Evolutionary conservation across 306 rosid genomes (phyloP).

Genomic region (Ammopiptanthus mongolicus): DNA sequence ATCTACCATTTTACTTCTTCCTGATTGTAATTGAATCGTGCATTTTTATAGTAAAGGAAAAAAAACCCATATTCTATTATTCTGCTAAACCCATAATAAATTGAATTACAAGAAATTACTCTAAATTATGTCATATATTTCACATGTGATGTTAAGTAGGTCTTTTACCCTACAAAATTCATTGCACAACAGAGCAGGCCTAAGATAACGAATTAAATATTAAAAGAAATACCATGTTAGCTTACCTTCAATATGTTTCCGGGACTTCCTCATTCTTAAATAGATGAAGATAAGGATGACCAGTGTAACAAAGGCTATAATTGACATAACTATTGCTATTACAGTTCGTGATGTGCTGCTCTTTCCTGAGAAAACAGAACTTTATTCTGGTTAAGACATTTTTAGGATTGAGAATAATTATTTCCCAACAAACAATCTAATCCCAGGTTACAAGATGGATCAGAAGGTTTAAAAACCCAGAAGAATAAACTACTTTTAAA

Average conservation of each 20-base stretch:
- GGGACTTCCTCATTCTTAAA: conserved; percentile 23
- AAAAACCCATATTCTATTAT: not conserved
- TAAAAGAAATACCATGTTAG: not conserved
- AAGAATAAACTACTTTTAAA: not conserved
- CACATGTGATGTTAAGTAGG: not conserved
- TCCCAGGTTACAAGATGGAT: not conserved
- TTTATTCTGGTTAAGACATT: not conserved
- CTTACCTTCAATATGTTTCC: conserved; percentile 10
- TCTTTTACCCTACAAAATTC: not conserved
- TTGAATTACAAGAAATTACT: not conserved
- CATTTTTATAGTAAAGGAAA: not conserved
- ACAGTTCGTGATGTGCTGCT: conserved; percentile 11
- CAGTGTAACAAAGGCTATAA: conserved; percentile 11
- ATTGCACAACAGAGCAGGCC: not conserved
- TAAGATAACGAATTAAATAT: not conserved
- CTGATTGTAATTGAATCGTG: not conserved
- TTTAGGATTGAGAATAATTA: not conserved
- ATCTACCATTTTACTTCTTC: not conserved
- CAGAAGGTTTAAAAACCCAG: not conserved
- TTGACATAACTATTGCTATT: conserved; percentile 21
- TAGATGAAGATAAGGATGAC: conserved; percentile 16
- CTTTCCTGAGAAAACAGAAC: conserved; percentile 30
- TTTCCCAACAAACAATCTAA: not conserved
- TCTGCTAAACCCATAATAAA: not conserved
- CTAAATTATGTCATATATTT: not conserved